Conservation (phyloP, 257 asterid species). For the Scutellaria barbata region DNA sequence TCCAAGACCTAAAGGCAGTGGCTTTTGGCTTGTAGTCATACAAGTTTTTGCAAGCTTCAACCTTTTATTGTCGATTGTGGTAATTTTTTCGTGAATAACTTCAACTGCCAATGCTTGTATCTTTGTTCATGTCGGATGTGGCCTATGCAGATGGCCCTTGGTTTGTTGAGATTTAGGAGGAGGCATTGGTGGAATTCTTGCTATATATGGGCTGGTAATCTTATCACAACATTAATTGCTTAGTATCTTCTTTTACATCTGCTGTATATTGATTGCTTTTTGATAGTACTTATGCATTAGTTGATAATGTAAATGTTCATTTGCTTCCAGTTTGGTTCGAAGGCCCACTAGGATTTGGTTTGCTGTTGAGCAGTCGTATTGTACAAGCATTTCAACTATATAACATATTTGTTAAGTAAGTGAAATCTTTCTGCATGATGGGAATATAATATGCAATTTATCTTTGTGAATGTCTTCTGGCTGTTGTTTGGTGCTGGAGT, state of each 20-base stretch:
- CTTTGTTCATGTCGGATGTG: constrained; percentile 36
- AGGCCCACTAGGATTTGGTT: constrained; percentile 91
- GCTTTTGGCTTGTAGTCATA: constrained; percentile 76
- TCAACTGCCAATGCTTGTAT: not conserved
- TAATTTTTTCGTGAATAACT: constrained; percentile 34
- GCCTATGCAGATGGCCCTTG: constrained; percentile 69
- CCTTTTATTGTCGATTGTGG: constrained; percentile 75
- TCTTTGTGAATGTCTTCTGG: constrained; percentile 2
- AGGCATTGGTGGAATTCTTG: constrained; percentile 86
- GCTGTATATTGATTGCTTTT: constrained; percentile 8
- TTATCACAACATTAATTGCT: constrained; percentile 14
- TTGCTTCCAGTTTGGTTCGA: constrained; percentile 80
- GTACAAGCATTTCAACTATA: constrained; percentile 79
- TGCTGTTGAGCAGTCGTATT: constrained; percentile 85
- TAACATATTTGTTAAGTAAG: constrained; percentile 82
- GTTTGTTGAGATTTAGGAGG: constrained; percentile 56
- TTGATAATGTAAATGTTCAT: constrained; percentile 36
- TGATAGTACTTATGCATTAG: constrained; percentile 21
- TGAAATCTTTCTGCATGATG: constrained; percentile 34
- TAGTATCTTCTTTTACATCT: constrained; percentile 6
- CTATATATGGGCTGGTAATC: constrained; percentile 80
- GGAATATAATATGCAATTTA: constrained; percentile 24
- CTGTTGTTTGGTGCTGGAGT: not conserved
- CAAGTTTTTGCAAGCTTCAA: constrained; percentile 88
- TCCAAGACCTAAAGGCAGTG: constrained; percentile 75